A percentile compares a stretch with the other conserved stretches of the same genome.
phyloP scores from a whole-genome alignment of 139 green algal species.

The Chlorella sp. region DNA sequence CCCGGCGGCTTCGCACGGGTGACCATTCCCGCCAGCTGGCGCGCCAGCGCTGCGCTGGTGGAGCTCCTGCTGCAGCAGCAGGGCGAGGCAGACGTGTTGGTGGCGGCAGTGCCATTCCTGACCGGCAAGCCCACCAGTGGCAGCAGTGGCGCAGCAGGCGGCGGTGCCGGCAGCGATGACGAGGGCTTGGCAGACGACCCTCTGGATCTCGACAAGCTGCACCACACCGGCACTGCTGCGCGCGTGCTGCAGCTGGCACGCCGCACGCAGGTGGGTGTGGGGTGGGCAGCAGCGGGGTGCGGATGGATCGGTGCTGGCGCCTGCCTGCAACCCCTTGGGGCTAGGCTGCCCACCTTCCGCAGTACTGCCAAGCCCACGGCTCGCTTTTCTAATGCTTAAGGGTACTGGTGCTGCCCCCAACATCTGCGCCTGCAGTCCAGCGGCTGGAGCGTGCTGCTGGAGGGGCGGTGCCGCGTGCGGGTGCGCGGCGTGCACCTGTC shows the following conservation, averaged over 20 bases:
- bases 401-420: too few relatives aligned
- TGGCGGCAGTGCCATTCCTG: conserved; percentile 40
- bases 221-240: conserved; percentile 39
- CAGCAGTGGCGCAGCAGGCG: not conserved
- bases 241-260: conserved; percentile 38
- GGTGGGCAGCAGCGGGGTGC: not conserved
- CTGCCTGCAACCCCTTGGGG: too few relatives aligned
- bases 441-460: conserved; percentile 32
- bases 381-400: too few relatives aligned
- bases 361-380: too few relatives aligned
- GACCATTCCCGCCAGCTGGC: conserved; percentile 12
- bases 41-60: conserved; percentile 25
- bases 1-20: conserved; percentile 36
- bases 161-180: not conserved
- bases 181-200: conserved; percentile 1
- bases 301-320: not conserved
- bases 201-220: conserved; percentile 27
- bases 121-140: not conserved
- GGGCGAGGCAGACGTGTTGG: conserved; percentile 10
- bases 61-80: conserved; percentile 31
- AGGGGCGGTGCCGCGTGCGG: conserved; percentile 38
- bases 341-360: too few relatives aligned
- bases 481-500: conserved; percentile 19
- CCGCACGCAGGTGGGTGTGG: not conserved
- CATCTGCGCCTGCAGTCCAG: not conserved